These are phyloP conservation scores for Apophysomyces sp. DNA, from an alignment of 371 early-diverging fungal genomes.

Conservation along the genomic window DNA sequence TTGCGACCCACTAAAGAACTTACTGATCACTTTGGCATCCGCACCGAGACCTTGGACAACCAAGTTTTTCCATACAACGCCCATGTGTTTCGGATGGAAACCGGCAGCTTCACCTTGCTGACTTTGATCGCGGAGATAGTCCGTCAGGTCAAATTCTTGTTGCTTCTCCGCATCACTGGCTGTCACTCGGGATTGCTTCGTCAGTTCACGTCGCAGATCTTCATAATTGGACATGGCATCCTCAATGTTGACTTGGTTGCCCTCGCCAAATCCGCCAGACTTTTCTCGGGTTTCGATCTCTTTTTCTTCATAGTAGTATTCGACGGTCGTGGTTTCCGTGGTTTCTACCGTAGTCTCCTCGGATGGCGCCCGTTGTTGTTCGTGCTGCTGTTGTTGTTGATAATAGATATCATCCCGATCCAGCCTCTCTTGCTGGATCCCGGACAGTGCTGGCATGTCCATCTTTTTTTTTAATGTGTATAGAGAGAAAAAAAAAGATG, in stretches of 20 bases:
- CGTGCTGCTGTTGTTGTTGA: not conserved
- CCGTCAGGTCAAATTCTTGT: slow-evolving; percentile 19
- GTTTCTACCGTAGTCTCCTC: not conserved
- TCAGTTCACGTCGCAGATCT: slow-evolving; percentile 46
- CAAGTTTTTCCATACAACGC: slow-evolving; percentile 47
- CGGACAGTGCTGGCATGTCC: not conserved
- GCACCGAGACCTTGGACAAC: slow-evolving; percentile 39
- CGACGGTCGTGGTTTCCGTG: not conserved
- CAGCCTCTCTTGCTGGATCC: not conserved
- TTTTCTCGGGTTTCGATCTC: not conserved
- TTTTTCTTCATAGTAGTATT: not conserved
- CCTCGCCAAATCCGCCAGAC: slow-evolving; percentile 40
- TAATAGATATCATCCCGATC: not conserved
- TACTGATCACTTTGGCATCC: slow-evolving; percentile 20
- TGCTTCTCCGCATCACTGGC: slow-evolving; percentile 22
- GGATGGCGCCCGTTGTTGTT: not conserved
- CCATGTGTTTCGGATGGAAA: slow-evolving; percentile 48
- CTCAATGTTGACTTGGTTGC: slow-evolving; percentile 49
- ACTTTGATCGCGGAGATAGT: slow-evolving; percentile 8
- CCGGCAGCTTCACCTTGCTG: slow-evolving; percentile 24
- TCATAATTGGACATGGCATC: slow-evolving; percentile 44
- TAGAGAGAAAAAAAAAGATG: not conserved
- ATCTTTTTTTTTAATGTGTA: not conserved
- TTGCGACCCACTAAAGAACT: not conserved
- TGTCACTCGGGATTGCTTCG: slow-evolving; percentile 38